Evolutionary conservation across 2,329 filamentous ascomycete species (phyloP), one percentile per base, ranked within the genome.

Genomic region (Aureobasidium zeae): DNA sequence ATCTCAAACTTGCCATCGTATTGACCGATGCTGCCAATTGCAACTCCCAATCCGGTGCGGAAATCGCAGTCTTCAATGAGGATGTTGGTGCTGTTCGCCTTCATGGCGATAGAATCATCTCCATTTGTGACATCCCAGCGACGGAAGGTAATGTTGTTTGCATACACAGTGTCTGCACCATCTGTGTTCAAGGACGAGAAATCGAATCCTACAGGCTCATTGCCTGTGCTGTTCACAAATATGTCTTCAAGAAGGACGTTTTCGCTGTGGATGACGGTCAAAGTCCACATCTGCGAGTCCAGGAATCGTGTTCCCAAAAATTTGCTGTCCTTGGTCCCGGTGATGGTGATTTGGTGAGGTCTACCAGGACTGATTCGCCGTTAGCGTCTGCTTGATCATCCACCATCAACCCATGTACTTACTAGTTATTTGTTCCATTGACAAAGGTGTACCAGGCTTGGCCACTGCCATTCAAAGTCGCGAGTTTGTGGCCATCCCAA

Each of bases 391-490:
- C 4, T 12, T 31, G 6, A 5, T 13, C 17, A 34, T 7, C n/a
- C 19, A 21, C 11, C 13, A 17, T 8, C 5, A n/a, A 6, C 8
- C 8, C 11, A 3, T n/a, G 8, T 13, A 30, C 36, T 30, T 30
- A 39, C 36, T 71, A 63, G 49, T 76, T 75, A 24, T 62, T 65
- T 10, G 53, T 53, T 10, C 63, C 61, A 20, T 61, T 55, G 33
- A 53, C 52, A 26, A 67, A 72, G 49, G 73, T 65, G 51, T 79
- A 78, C 75, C 75, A 79, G 3, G 67, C 64, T 51, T 77, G 71
- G 2, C 76, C 76, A 51, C 78, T 78, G 8, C 76, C 75, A 52
- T 78, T 66, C 10, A 79, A 58, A 2, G 70, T 75, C 4, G 75
- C 76, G 13, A 59, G 57, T 12, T 69, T 70, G 51, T 69, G 58